Evolutionary conservation across 1,284 basidiomycete species (phyloP).

Genomic region (Leccinum proximum): DNA sequence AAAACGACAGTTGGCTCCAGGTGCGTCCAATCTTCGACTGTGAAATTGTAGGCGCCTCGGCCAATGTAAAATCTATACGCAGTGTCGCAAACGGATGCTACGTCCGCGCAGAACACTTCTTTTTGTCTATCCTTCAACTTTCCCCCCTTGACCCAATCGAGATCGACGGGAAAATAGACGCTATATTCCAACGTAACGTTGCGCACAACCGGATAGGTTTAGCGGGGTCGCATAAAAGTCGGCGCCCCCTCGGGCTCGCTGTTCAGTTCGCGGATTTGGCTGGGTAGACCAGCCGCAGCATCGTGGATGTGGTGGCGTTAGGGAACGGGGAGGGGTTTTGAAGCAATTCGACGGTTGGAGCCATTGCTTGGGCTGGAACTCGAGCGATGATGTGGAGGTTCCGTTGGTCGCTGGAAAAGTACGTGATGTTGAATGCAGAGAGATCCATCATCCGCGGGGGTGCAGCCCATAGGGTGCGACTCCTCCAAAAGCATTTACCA

Average conservation of each 20-base stretch:
- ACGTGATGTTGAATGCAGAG: constrained; percentile 54
- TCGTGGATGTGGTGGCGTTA: constrained; percentile 25
- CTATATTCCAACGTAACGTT: constrained; percentile 58
- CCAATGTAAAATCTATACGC: constrained; percentile 71
- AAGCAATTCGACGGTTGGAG: constrained; percentile 12
- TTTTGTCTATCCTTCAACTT: constrained; percentile 64
- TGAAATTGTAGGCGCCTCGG: constrained; percentile 69
- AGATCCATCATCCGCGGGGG: constrained; percentile 57
- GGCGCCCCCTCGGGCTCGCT: constrained; percentile 58
- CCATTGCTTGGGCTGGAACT: constrained; percentile 38
- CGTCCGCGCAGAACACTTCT: constrained; percentile 49
- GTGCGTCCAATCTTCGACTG: constrained; percentile 63
- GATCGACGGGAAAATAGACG: constrained; percentile 62
- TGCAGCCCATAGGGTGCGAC: constrained; percentile 43
- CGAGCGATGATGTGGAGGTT: constrained; percentile 57
- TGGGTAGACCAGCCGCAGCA: constrained; percentile 62
- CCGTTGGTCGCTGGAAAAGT: constrained; percentile 50
- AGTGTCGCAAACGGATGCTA: constrained; percentile 57
- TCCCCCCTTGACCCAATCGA: constrained; percentile 67
- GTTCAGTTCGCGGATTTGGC: constrained; percentile 57
- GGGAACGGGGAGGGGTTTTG: constrained; percentile 3
- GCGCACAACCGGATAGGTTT: constrained; percentile 39
- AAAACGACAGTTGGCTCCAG: constrained; percentile 60
- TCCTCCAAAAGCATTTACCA: constrained; percentile 7
- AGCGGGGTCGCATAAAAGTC: constrained; percentile 69